A percentile compares a stretch with the other conserved stretches of the same genome.
phyloP scores from a whole-genome alignment of 768 basidiomycete species.

The Mycena kentingensis region DNA sequence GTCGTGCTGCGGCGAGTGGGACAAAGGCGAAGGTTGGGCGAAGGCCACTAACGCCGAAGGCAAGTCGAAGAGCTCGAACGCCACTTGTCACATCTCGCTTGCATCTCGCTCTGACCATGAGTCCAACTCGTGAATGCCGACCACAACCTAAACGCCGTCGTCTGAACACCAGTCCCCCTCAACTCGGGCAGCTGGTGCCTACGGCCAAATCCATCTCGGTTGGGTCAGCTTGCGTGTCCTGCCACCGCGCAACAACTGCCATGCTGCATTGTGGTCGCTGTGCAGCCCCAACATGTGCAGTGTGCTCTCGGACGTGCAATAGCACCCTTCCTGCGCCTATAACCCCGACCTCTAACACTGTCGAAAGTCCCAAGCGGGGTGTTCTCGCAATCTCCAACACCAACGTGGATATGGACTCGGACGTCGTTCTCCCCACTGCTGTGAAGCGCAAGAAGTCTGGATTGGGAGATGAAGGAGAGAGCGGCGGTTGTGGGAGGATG shows the following conservation, averaged over 20 bases:
- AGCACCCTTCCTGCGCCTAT: constrained; percentile 41
- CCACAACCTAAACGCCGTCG: constrained; percentile 15
- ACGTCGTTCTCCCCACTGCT: background rate
- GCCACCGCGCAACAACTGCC: constrained; percentile 20
- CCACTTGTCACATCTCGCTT: too few relatives aligned
- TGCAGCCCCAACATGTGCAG: background rate
- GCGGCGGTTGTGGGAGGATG: too few relatives aligned
- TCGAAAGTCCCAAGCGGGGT: background rate
- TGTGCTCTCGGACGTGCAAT: constrained; percentile 48
- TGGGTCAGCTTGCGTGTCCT: constrained; percentile 18
- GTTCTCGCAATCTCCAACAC: constrained; percentile 26
- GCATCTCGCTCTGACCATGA: background rate
- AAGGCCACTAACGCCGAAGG: too few relatives aligned
- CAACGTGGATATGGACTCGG: constrained; percentile 9
- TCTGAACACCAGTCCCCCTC: constrained; percentile 11
- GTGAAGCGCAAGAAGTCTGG: constrained; percentile 34
- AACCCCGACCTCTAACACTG: constrained; percentile 33
- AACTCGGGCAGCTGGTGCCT: background rate
- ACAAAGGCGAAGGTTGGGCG: too few relatives aligned
- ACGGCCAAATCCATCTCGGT: background rate
- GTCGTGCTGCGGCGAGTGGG: background rate
- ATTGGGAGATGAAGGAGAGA: constrained; percentile 25
- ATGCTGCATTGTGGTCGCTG: constrained; percentile 15
- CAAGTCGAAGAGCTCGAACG: too few relatives aligned
- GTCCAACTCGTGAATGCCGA: constrained; percentile 4